Conservation (phyloP, 2,329 filamentous ascomycete species). For the Fulvia fulva region DNA sequence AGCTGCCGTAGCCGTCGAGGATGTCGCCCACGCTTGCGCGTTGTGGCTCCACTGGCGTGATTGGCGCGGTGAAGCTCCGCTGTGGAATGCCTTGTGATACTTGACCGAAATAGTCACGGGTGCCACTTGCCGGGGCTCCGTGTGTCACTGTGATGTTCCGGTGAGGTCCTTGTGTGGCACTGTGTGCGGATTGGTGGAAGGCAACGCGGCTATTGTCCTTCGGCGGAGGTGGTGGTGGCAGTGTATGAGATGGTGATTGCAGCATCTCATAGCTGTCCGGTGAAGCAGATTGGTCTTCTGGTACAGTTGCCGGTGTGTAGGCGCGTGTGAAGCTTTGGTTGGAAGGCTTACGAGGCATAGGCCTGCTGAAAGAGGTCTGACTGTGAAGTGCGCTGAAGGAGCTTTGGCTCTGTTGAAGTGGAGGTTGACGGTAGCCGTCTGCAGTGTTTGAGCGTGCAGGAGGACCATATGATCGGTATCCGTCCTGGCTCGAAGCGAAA, state of each 20-base stretch:
- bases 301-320: conserved; percentile 12
- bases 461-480: conserved; percentile 16
- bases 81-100: conserved; percentile 14
- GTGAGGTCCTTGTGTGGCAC: conserved; percentile 6
- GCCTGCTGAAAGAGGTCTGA: conserved; percentile 25
- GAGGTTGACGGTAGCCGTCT: conserved; percentile 22
- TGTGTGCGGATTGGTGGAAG: conserved; percentile 29
- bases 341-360: conserved; percentile 13
- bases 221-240: conserved; percentile 8
- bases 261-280: conserved; percentile 34
- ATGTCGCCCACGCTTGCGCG: conserved; percentile 1
- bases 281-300: conserved; percentile 5
- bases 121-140: conserved; percentile 6
- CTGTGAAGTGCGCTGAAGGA: conserved; percentile 25
- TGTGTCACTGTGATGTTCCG: conserved; percentile 20
- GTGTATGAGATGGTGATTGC: conserved; percentile 14
- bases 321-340: conserved; percentile 15
- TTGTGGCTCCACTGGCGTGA: conserved; percentile 1
- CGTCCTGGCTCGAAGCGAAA: conserved; percentile 11
- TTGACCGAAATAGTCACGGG: conserved; percentile 17
- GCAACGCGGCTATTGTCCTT: conserved; percentile 27
- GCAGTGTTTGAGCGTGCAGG: conserved; percentile 26
- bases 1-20: conserved; percentile 8
- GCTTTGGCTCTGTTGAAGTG: conserved; percentile 18
- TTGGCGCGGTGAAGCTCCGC: conserved; percentile 22